Conservation (phyloP, 306 rosid species). For the Quillaja saponaria region DNA sequence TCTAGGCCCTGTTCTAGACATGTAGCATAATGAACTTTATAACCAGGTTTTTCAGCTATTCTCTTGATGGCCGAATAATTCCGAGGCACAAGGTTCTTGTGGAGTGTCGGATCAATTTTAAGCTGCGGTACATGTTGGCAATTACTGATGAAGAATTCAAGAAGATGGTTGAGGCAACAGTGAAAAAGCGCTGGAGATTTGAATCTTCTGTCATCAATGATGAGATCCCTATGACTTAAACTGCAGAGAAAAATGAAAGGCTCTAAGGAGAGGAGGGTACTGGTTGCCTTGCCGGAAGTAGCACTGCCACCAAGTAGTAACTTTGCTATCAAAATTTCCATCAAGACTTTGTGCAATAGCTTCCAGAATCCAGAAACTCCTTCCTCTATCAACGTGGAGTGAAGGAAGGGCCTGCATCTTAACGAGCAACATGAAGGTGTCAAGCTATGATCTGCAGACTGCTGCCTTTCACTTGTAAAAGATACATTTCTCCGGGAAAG, state of each 20-base stretch:
- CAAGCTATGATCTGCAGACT: neutral
- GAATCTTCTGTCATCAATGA: constrained; percentile 44
- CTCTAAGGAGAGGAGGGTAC: constrained; percentile 10
- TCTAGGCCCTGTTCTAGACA: too few relatives aligned
- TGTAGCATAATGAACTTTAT: too few relatives aligned
- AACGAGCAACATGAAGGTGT: constrained; percentile 9
- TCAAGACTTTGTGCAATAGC: neutral
- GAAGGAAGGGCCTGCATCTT: neutral
- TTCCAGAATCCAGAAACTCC: constrained; percentile 7
- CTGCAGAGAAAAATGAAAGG: constrained; percentile 6
- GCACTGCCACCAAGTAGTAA: constrained; percentile 11
- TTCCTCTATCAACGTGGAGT: neutral
- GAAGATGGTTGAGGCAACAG: constrained; percentile 51
- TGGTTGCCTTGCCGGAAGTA: constrained; percentile 17
- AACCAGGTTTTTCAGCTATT: constrained; percentile 86
- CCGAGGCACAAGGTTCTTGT: constrained; percentile 87
- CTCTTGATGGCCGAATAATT: constrained; percentile 79
- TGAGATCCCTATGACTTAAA: constrained; percentile 20
- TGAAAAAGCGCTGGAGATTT: constrained; percentile 56
- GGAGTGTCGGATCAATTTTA: constrained; percentile 68
- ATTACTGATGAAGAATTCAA: constrained; percentile 70
- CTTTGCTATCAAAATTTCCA: constrained; percentile 4
- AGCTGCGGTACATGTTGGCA: constrained; percentile 81
- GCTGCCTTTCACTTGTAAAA: constrained; percentile 23
- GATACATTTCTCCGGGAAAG: neutral